Conservation (phyloP, 2,329 filamentous ascomycete genomes). For the Botrytis sinoallii region DNA sequence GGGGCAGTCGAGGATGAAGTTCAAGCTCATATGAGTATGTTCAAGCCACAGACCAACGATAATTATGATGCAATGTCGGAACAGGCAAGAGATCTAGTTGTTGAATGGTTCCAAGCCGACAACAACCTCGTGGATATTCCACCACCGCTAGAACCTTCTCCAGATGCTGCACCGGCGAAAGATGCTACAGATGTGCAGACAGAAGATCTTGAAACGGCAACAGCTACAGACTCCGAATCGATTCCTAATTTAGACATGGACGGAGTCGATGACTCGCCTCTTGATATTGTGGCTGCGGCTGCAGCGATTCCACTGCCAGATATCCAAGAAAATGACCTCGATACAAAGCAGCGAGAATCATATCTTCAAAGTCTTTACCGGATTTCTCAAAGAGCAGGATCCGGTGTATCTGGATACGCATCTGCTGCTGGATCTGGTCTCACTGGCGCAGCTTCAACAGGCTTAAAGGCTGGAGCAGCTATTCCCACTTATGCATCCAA, state of each 20-base stretch:
- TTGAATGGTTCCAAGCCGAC: slow-evolving; percentile 24
- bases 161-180: background rate
- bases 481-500: slow-evolving; percentile 16
- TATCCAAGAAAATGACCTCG: slow-evolving; percentile 18
- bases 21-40: slow-evolving; percentile 34
- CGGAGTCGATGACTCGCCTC: slow-evolving; percentile 1
- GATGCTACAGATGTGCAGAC: background rate
- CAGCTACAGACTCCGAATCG: slow-evolving; percentile 3
- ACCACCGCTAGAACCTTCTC: background rate
- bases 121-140: slow-evolving; percentile 9
- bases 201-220: background rate
- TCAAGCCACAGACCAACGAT: slow-evolving; percentile 29
- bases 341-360: slow-evolving; percentile 13
- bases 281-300: slow-evolving; percentile 17
- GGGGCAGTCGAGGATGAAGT: slow-evolving; percentile 31
- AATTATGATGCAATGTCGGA: slow-evolving; percentile 28
- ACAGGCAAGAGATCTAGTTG: slow-evolving; percentile 21
- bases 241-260: slow-evolving; percentile 7
- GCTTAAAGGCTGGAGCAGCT: slow-evolving; percentile 8
- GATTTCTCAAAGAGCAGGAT: slow-evolving; percentile 14
- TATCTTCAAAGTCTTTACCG: slow-evolving; percentile 19
- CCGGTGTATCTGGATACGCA: slow-evolving; percentile 13
- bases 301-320: slow-evolving; percentile 13
- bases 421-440: slow-evolving; percentile 7
- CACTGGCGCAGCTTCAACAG: background rate